These are phyloP conservation scores for Pseudozyma tsukubaensis DNA, from an alignment of 1,284 basidiomycete species.

Conservation along the genomic window DNA sequence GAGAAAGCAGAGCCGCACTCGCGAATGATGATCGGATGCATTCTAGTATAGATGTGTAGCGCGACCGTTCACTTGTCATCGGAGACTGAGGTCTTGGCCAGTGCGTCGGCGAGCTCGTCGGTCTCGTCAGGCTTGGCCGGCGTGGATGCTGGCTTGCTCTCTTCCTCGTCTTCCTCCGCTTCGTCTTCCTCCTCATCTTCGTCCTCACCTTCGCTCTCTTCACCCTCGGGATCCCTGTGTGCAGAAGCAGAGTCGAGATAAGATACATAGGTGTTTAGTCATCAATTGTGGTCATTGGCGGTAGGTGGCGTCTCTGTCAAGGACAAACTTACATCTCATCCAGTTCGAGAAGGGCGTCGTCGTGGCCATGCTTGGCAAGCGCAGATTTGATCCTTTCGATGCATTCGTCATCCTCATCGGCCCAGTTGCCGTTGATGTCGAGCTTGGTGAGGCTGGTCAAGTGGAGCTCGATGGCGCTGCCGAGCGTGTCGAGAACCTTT, in stretches of 20 bases:
- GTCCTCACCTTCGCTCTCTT: constrained; percentile 61
- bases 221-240: constrained; percentile 62
- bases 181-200: constrained; percentile 45
- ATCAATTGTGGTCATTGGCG: background rate
- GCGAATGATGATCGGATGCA: too few relatives aligned
- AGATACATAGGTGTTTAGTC: background rate
- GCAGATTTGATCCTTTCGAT: constrained; percentile 60
- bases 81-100: constrained; percentile 41
- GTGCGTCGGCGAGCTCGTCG: constrained; percentile 51
- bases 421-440: constrained; percentile 68
- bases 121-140: constrained; percentile 35
- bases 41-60: background rate
- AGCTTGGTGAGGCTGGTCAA: constrained; percentile 50
- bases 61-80: constrained; percentile 41
- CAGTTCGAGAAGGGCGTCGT: constrained; percentile 60
- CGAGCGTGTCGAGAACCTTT: constrained; percentile 55
- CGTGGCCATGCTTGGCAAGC: constrained; percentile 57
- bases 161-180: constrained; percentile 24
- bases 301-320: background rate
- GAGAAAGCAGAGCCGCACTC: too few relatives aligned
- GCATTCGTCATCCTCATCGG: constrained; percentile 66
- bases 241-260: background rate
- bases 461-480: constrained; percentile 53
- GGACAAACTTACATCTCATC: constrained; percentile 56
- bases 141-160: constrained; percentile 6